Percentiles rank a stretch among this genome's conserved stretches.
Conservation (phyloP, 2,329 filamentous ascomycete species). For the Xylariaceae sp. region DNA sequence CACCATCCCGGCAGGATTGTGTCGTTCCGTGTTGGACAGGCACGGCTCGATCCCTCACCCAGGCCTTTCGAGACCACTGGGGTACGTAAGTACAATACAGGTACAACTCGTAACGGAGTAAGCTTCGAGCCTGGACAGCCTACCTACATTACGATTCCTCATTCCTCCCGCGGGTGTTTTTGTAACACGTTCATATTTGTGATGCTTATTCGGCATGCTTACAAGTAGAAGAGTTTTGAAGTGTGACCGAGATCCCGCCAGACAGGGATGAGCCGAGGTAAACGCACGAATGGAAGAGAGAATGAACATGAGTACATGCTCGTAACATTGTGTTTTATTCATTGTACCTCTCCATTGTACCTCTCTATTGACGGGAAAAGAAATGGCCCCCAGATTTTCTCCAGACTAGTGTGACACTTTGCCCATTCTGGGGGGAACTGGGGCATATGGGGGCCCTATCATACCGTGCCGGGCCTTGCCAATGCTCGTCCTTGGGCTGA, state of each 20-base stretch:
- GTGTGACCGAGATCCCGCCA: constrained; percentile 14
- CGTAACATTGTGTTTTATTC: constrained; percentile 1
- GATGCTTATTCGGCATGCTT: constrained; percentile 7
- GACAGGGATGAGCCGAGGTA: constrained; percentile 9
- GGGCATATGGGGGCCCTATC: constrained; percentile 23
- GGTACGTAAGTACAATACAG: constrained; percentile 7
- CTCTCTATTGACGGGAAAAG: constrained; percentile 13
- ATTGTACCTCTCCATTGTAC: constrained; percentile 5
- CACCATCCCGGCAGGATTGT: constrained; percentile 7
- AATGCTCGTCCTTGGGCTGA: background rate
- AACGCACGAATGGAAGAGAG: constrained; percentile 13
- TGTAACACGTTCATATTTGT: background rate
- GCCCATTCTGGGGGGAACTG: constrained; percentile 17
- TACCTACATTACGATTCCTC: constrained; percentile 21
- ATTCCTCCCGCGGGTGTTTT: background rate
- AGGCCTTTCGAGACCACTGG: background rate
- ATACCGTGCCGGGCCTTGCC: background rate
- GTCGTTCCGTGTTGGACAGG: constrained; percentile 15
- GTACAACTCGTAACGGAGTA: constrained; percentile 22
- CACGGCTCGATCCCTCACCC: constrained; percentile 16
- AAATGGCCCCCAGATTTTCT: constrained; percentile 25
- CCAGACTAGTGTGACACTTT: constrained; percentile 11
- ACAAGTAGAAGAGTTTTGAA: background rate
- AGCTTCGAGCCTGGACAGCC: constrained; percentile 19
- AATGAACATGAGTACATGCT: background rate